Conservation (phyloP, 345 rosid species). For the Theobroma cacao region DNA sequence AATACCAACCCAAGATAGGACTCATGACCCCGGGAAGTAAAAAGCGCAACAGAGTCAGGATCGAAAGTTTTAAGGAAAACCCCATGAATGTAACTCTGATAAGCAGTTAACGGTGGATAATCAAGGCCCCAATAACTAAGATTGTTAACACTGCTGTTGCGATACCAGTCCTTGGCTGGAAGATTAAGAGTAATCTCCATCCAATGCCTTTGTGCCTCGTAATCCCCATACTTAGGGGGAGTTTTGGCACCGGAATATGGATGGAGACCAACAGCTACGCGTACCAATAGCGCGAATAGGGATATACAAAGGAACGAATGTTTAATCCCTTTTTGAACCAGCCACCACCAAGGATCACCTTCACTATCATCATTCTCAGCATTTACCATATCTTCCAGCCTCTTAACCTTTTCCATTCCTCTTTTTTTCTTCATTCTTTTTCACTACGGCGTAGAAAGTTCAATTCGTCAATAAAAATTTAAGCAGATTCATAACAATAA, state of each 20-base stretch:
- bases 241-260: slow-evolving; percentile 80
- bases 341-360: slow-evolving; percentile 40
- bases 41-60: slow-evolving; percentile 65
- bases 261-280: slow-evolving; percentile 65
- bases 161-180: slow-evolving; percentile 65
- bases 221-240: slow-evolving; percentile 88
- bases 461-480: background rate
- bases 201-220: slow-evolving; percentile 97
- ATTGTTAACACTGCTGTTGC: slow-evolving; percentile 63
- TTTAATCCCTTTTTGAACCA: slow-evolving; percentile 38
- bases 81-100: slow-evolving; percentile 88
- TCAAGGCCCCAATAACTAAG: slow-evolving; percentile 95
- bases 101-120: slow-evolving; percentile 96
- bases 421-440: slow-evolving; percentile 1
- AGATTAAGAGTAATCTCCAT: slow-evolving; percentile 95
- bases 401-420: slow-evolving; percentile 13
- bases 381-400: slow-evolving; percentile 12
- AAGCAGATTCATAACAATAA: background rate
- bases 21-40: slow-evolving; percentile 73
- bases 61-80: slow-evolving; percentile 55
- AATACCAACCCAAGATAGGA: slow-evolving; percentile 66
- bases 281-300: slow-evolving; percentile 63
- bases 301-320: slow-evolving; percentile 50
- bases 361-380: slow-evolving; percentile 1
- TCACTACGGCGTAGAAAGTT: background rate